Base-by-base conservation (phyloP, 345 rosid genomes). In the Lepidium africanum region DNA sequence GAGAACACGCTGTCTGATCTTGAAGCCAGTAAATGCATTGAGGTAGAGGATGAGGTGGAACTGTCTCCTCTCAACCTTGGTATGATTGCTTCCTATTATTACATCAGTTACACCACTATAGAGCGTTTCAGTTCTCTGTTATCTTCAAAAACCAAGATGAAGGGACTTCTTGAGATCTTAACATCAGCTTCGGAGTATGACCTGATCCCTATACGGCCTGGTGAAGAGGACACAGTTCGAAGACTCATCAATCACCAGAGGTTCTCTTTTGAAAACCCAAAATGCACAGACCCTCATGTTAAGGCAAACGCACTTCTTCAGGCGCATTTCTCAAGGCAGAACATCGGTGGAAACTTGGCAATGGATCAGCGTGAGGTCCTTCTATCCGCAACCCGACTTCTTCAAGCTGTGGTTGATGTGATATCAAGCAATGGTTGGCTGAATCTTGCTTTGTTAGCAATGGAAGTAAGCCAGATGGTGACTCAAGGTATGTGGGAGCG, bases 401-500 rank as follows among this genome's bases (percentile, higher is more conserved):
- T 93, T 75, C 97, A 88, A 47, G 97, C 94, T 7, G 80, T 88
- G 87, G 96, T 90, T 5, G 96, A 90, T 80, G 97, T 93, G 65
- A 91, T 87, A 49, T 87, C 95, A 11, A 93, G 92, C 76, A 90
- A 76, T 52, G 98, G 96, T 12, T 90, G 97, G 96, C 82, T 93
- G 70, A 82, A 83, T 80, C 96, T 84, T 76, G 94, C 97, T 25
- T 86, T 93, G 51, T 78, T 93, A 73, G 92, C 94, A 1, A 93
- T 88, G 96, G 94, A 90, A 77, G 85, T 85, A 53, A 88, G 92
- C 83, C 97, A 93, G 75, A 93, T 93, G 98, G 90, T 88, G 78
- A 88, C 96, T 9, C 97, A 93, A 65, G 96, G 90, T 70, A 84
- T 90, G 86, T 90, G 98, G 98, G 97, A 93, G 81, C 87, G 90